These are phyloP conservation scores for Thelephora terrestris DNA, from an alignment of 1,284 basidiomycete species.

Conservation along the genomic window DNA sequence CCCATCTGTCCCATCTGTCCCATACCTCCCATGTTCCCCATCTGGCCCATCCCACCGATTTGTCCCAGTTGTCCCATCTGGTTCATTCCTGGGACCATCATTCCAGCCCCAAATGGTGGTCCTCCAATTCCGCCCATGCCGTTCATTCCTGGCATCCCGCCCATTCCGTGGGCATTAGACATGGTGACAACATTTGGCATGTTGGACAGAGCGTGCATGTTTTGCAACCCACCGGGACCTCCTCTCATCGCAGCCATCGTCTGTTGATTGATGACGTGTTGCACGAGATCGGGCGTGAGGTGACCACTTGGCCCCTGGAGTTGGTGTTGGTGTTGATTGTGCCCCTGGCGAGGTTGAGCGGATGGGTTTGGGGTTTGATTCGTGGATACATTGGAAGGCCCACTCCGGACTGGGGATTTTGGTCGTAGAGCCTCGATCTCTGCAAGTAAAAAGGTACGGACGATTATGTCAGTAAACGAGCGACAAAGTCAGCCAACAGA, in stretches of 20 bases:
- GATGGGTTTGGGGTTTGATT: constrained; percentile 5
- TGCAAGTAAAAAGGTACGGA: constrained; percentile 7
- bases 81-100: constrained; percentile 8
- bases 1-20: constrained; percentile 13
- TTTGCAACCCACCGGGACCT: not conserved
- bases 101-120: constrained; percentile 5
- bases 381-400: constrained; percentile 14
- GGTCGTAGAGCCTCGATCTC: constrained; percentile 84
- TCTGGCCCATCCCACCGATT: constrained; percentile 13
- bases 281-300: constrained; percentile 6
- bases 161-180: constrained; percentile 9
- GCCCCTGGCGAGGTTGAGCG: constrained; percentile 6
- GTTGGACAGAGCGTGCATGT: not conserved
- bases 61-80: constrained; percentile 16
- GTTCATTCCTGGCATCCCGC: constrained; percentile 6
- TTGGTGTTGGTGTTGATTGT: constrained; percentile 8
- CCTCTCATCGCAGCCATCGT: constrained; percentile 2
- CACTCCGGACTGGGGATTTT: constrained; percentile 65
- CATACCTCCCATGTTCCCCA: constrained; percentile 15
- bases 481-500: constrained; percentile 9
- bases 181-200: not conserved
- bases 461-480: constrained; percentile 8
- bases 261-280: constrained; percentile 6
- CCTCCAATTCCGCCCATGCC: constrained; percentile 9
- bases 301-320: constrained; percentile 7